phyloP scores from a whole-genome alignment of 2,329 filamentous ascomycete genomes.

The Teratosphaeria gauchensis region DNA sequence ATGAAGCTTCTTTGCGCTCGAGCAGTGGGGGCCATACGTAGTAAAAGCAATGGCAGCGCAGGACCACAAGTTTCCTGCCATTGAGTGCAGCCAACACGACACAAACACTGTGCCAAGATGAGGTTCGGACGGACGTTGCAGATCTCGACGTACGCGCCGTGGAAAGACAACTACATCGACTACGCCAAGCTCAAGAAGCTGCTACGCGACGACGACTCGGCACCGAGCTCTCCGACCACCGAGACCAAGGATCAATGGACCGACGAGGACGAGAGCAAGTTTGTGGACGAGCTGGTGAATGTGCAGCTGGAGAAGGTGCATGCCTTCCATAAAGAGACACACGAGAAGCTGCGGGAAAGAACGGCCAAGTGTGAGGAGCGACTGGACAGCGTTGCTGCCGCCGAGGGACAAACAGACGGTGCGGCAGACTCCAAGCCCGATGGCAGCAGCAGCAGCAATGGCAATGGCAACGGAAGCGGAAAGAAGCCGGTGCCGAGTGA shows the following conservation, averaged over 20 bases:
- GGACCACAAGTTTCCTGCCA: neutral
- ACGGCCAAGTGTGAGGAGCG: slow-evolving; percentile 59
- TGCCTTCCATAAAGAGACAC: slow-evolving; percentile 73
- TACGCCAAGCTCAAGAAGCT: slow-evolving; percentile 87
- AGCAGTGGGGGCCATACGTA: too few species aligned
- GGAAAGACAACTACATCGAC: slow-evolving; percentile 91
- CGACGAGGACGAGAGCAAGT: slow-evolving; percentile 83
- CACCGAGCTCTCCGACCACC: slow-evolving; percentile 34
- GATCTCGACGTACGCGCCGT: slow-evolving; percentile 70
- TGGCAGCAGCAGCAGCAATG: neutral
- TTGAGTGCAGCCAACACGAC: neutral
- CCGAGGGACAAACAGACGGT: slow-evolving; percentile 24
- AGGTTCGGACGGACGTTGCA: slow-evolving; percentile 86
- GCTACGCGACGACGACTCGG: slow-evolving; percentile 58
- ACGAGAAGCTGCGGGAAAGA: slow-evolving; percentile 71
- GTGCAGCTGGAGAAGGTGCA: slow-evolving; percentile 92
- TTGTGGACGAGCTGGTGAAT: slow-evolving; percentile 92
- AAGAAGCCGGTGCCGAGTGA: slow-evolving; percentile 29
- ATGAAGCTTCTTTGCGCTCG: neutral
- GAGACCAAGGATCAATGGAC: slow-evolving; percentile 61
- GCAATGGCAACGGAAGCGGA: slow-evolving; percentile 14
- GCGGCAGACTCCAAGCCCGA: slow-evolving; percentile 7
- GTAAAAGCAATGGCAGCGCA: too few species aligned
- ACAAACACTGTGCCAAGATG: slow-evolving; percentile 44
- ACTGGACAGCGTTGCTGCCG: slow-evolving; percentile 47